Conservation (phyloP, 306 rosid genomes). For the Senna siamea region DNA sequence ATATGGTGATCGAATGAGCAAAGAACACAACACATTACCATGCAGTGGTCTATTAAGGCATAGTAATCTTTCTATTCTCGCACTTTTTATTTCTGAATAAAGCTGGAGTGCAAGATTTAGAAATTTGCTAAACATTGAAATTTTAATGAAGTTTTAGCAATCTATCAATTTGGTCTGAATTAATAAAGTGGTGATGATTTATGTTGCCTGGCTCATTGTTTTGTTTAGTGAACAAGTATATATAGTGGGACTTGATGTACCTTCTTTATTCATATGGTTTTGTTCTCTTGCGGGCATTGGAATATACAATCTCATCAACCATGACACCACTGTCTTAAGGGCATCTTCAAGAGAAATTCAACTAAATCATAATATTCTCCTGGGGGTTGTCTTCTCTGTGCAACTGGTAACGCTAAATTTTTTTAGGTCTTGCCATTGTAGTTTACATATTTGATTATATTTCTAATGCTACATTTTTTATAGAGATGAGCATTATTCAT, state of each 20-base stretch:
- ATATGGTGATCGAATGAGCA: background rate
- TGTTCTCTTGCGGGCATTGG: constrained; percentile 87
- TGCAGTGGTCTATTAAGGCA: no score
- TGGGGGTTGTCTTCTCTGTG: constrained; percentile 97
- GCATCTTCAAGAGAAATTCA: constrained; percentile 96
- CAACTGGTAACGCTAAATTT: constrained; percentile 69
- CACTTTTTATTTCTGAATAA: background rate
- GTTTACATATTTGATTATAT: constrained; percentile 30
- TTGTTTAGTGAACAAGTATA: constrained; percentile 97
- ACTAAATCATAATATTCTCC: constrained; percentile 93
- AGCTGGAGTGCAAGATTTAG: background rate
- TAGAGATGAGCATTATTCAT: no score
- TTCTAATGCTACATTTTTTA: background rate
- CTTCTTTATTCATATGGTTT: constrained; percentile 94
- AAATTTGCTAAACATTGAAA: background rate
- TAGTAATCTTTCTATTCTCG: no score
- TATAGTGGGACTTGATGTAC: constrained; percentile 90
- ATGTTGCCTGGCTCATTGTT: constrained; percentile 80
- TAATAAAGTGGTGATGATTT: constrained; percentile 76
- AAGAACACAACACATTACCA: no score
- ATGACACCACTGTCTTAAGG: constrained; percentile 72
- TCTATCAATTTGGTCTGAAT: constrained; percentile 16
- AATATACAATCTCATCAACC: constrained; percentile 81
- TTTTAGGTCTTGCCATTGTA: constrained; percentile 24
- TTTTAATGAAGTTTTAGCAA: background rate